A percentile compares a stretch with the other conserved stretches of the same genome.
phyloP scores from a whole-genome alignment of 73 alveolate genomes.

The Paramecium pentaurelia region DNA sequence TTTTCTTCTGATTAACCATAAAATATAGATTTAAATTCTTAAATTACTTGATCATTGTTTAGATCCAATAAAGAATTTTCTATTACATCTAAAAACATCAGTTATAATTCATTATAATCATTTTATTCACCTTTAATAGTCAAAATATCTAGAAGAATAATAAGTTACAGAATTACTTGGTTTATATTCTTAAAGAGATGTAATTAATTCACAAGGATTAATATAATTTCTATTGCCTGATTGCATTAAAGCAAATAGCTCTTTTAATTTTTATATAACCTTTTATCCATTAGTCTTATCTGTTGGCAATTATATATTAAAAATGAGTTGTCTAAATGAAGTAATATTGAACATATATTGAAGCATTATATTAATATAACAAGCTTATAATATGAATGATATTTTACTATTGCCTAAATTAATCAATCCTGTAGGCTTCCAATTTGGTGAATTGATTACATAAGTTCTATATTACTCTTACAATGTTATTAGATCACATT shows the following conservation, averaged over 20 bases:
- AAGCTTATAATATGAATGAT: neutral
- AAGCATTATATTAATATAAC: neutral
- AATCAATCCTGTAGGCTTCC: neutral
- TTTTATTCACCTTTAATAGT: neutral
- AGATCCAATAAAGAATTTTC: neutral
- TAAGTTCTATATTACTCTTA: neutral
- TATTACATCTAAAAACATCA: neutral
- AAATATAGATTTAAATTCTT: neutral
- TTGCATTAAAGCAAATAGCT: neutral
- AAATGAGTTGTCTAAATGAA: neutral
- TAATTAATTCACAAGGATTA: neutral
- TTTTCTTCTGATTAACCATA: neutral
- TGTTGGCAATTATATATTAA: neutral
- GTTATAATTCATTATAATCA: neutral
- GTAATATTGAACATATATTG: neutral
- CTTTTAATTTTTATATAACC: neutral
- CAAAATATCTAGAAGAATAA: neutral
- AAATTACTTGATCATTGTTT: neutral
- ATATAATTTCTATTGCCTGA: neutral
- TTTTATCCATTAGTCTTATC: neutral
- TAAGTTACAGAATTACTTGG: neutral
- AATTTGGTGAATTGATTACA: neutral
- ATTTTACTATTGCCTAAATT: neutral
- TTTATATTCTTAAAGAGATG: neutral
- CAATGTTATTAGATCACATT: neutral